Evolutionary conservation across 768 basidiomycete genomes (phyloP).

Genomic region (Stropharia rugosoannulata): DNA sequence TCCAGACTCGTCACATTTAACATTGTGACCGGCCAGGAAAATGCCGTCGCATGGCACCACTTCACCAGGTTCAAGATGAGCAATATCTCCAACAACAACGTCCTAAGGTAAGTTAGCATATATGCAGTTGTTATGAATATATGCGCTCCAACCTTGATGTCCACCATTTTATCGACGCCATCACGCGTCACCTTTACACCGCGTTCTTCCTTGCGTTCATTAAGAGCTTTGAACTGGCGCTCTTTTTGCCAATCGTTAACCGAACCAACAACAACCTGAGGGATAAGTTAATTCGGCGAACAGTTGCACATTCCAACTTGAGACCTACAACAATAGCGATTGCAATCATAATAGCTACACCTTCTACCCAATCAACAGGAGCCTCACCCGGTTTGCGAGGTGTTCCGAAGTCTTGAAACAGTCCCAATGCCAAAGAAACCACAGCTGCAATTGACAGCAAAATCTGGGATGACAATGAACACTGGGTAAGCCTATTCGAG

Average conservation of each 20-base stretch:
- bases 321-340: slow-evolving; percentile 70
- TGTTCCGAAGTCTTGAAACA: slow-evolving; percentile 91
- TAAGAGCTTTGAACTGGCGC: slow-evolving; percentile 88
- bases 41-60: slow-evolving; percentile 95
- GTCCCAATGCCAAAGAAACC: slow-evolving; percentile 88
- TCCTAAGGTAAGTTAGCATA: slow-evolving; percentile 48
- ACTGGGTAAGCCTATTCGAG: neutral
- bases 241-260: slow-evolving; percentile 99
- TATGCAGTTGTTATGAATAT: neutral
- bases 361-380: slow-evolving; percentile 97
- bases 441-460: slow-evolving; percentile 90
- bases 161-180: slow-evolving; percentile 68
- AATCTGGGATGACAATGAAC: slow-evolving; percentile 46
- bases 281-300: neutral
- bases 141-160: slow-evolving; percentile 62
- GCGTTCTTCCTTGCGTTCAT: slow-evolving; percentile 95
- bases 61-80: slow-evolving; percentile 91
- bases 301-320: neutral
- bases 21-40: slow-evolving; percentile 89
- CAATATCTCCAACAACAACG: slow-evolving; percentile 92
- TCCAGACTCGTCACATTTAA: slow-evolving; percentile 94
- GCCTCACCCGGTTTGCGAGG: slow-evolving; percentile 58
- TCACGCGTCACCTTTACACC: slow-evolving; percentile 80
- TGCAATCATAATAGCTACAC: slow-evolving; percentile 78
- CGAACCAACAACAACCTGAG: slow-evolving; percentile 84